A percentile compares a stretch with the other conserved stretches of the same genome.
phyloP scores from a whole-genome alignment of 306 rosid genomes.

The Vigna reflexopilosa region DNA sequence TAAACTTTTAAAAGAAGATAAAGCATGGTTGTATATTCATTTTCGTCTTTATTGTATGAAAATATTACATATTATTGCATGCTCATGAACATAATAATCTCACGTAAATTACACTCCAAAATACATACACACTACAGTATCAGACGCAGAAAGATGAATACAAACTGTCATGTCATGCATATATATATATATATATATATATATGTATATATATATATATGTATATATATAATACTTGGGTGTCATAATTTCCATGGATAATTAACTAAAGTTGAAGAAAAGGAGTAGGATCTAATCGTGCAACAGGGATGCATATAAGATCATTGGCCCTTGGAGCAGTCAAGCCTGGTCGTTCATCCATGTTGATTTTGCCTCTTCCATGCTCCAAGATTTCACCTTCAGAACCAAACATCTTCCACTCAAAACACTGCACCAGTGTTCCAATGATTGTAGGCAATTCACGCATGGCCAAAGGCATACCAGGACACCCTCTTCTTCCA shows the following conservation, averaged over 20 bases:
- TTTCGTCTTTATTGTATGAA: neutral
- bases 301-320: slow-evolving; percentile 50
- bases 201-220: neutral
- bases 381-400: neutral
- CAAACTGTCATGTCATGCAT: no score
- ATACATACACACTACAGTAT: neutral
- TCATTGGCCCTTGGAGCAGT: slow-evolving; percentile 57
- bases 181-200: no score
- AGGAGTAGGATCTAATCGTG: slow-evolving; percentile 42
- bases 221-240: neutral
- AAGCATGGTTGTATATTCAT: neutral
- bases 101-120: neutral
- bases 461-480: slow-evolving; percentile 53
- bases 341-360: slow-evolving; percentile 61
- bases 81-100: neutral
- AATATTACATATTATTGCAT: neutral
- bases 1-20: no score
- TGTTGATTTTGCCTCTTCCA: slow-evolving; percentile 7
- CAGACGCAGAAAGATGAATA: no score
- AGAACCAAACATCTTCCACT: slow-evolving; percentile 45
- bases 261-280: slow-evolving; percentile 18
- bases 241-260: neutral
- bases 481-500: slow-evolving; percentile 68
- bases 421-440: slow-evolving; percentile 60
- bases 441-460: slow-evolving; percentile 52